Evolutionary conservation across 768 basidiomycete genomes (phyloP).

Genomic region (Sarcodon sp.): DNA sequence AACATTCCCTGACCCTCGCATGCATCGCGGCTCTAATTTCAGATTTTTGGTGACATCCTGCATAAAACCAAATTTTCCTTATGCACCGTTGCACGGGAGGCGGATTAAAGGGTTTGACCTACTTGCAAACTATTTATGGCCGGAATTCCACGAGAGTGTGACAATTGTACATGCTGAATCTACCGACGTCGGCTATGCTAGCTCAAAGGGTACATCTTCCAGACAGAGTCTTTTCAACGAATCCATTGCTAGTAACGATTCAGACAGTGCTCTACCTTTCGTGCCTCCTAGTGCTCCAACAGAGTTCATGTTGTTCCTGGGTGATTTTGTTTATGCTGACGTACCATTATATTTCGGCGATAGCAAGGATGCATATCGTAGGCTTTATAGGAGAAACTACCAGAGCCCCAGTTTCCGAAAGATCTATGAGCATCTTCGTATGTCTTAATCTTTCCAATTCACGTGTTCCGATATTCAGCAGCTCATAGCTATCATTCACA

Average conservation of each 20-base stretch:
- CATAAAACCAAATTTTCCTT: conserved; percentile 62
- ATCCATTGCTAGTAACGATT: too few relatives aligned
- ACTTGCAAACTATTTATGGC: conserved; percentile 40
- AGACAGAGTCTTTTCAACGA: neutral
- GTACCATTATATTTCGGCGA: conserved; percentile 54
- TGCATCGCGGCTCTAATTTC: conserved; percentile 41
- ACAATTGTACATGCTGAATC: neutral
- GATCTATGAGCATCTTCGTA: conserved; percentile 59
- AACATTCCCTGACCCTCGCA: conserved; percentile 63
- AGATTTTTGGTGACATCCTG: conserved; percentile 62
- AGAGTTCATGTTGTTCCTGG: conserved; percentile 58
- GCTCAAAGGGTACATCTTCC: neutral
- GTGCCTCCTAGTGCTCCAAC: conserved; percentile 15
- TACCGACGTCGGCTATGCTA: conserved; percentile 1
- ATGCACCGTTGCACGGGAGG: conserved; percentile 37
- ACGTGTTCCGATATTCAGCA: neutral
- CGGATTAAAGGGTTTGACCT: conserved; percentile 55
- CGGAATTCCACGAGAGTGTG: conserved; percentile 4
- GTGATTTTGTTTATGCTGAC: conserved; percentile 70
- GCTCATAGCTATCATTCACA: conserved; percentile 44
- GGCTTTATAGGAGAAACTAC: conserved; percentile 58
- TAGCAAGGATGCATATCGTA: conserved; percentile 40
- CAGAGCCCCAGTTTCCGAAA: conserved; percentile 50
- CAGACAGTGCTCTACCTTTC: conserved; percentile 5
- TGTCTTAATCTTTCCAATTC: conserved; percentile 14